Conservation (phyloP, 2,329 filamentous ascomycete genomes). For the Phyllosticta citribraziliensis region DNA sequence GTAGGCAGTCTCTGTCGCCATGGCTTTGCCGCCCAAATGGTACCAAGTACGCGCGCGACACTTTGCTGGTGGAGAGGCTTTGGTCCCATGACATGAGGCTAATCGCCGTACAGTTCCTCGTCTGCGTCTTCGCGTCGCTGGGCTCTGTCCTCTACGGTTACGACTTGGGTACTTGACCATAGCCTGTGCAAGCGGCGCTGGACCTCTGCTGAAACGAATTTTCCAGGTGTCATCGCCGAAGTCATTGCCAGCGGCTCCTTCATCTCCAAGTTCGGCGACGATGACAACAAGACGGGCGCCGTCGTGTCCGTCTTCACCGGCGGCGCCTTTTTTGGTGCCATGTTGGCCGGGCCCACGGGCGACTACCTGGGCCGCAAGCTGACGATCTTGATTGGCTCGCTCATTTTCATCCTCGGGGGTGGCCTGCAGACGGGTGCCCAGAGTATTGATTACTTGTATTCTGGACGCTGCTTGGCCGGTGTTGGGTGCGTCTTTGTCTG, state of each 20-base stretch:
- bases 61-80: neutral
- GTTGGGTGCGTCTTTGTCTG: conserved; percentile 31
- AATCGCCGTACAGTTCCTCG: conserved; percentile 40
- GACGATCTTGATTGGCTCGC: conserved; percentile 62
- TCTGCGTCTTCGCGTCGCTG: conserved; percentile 49
- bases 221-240: conserved; percentile 44
- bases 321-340: conserved; percentile 62
- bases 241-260: conserved; percentile 41
- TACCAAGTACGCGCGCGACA: conserved; percentile 37
- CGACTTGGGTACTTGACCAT: conserved; percentile 36
- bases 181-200: neutral
- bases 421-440: conserved; percentile 61
- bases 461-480: conserved; percentile 60
- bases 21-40: conserved; percentile 48
- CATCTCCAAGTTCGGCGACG: conserved; percentile 30
- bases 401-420: conserved; percentile 64
- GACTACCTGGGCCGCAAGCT: conserved; percentile 58
- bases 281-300: conserved; percentile 42
- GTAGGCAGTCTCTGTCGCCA: conserved; percentile 15
- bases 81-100: neutral
- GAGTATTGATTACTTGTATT: conserved; percentile 52
- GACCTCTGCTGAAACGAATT: neutral
- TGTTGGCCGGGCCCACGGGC: conserved; percentile 52
- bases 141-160: conserved; percentile 51
- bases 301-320: conserved; percentile 72